Base-by-base conservation (phyloP, 768 basidiomycete genomes). In the Termitomyces sp. region DNA sequence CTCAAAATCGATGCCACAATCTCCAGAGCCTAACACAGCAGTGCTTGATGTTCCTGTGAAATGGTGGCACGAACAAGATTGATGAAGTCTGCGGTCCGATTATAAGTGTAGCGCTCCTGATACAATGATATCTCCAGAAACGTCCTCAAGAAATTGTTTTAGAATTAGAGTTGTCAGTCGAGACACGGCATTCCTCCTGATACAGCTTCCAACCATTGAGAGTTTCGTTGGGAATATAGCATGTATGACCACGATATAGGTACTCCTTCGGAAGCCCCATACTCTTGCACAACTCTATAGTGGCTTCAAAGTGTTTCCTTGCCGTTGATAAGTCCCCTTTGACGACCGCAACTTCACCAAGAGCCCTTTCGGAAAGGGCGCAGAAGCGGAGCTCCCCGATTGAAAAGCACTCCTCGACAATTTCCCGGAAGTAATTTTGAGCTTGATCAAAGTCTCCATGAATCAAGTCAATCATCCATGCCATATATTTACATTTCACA, bases 181-280 rank as follows among this genome's bases (percentile, higher is more conserved):
- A 54, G 39, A 55, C 44, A 47, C 37, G 9, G 14, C 9, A 47
- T 55, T 32, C 50, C 32, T 58, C 50, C 10, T 53, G 51, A 40
- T 52, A 51, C 24, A 55, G 36, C 5, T 44, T 53, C 59, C 59
- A 56, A 30, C 55, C 59, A 6, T 57, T 13, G 16, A 56, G 48
- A 4, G 26, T 48, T 16, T 57, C 50, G 34, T 26, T 43, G 27
- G 40, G 42, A 14, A 30, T 26, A 20, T 56, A 56, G 36, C 43
- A 57, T 1, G 14, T 22, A 42, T 34, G 22, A 40, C 52, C 22
- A 9, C 22, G 34, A 56, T 60, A 55, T 20, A 60, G 43, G 27
- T 22, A 46, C 7, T 42, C 24, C 3, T 32, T 32, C 4, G 27
- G 30, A 1, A 55, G 13, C 9, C 56, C 56, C 60, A 57, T 61